Evolutionary conservation across 208 protist species (phyloP).

Genomic region (Jaenimonas drosophilae): DNA sequence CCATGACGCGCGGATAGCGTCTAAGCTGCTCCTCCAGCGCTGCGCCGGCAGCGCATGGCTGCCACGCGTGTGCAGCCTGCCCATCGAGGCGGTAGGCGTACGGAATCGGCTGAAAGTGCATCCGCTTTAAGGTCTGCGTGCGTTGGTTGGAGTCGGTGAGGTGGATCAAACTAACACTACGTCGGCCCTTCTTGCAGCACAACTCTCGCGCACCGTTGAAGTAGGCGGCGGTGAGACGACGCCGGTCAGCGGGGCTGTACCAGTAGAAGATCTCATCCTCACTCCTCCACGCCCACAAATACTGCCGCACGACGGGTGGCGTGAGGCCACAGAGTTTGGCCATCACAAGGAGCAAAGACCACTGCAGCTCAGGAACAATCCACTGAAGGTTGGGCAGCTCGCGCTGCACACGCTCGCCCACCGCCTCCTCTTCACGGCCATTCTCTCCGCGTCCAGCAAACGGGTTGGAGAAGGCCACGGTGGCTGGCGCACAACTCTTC

Average conservation of each 20-base stretch:
- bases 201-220: constrained; percentile 17
- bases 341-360: constrained; percentile 56
- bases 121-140: constrained; percentile 14
- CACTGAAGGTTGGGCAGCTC: constrained; percentile 63
- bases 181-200: constrained; percentile 12
- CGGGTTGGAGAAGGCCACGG: constrained; percentile 2
- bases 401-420: constrained; percentile 21
- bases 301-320: constrained; percentile 25
- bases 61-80: neutral
- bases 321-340: constrained; percentile 29
- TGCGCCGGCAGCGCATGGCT: no score
- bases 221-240: constrained; percentile 35
- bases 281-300: constrained; percentile 68
- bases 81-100: constrained; percentile 11
- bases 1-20: neutral
- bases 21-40: no score
- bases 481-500: neutral
- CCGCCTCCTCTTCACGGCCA: constrained; percentile 10
- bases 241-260: constrained; percentile 23
- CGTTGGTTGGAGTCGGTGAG: constrained; percentile 37
- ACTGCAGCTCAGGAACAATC: constrained; percentile 44
- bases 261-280: constrained; percentile 49
- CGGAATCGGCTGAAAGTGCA: constrained; percentile 72
- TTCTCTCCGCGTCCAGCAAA: constrained; percentile 6
- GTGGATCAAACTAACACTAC: constrained; percentile 25